Base-by-base conservation (phyloP, 352 stramenopile species). In the Phytophthora cactorum region DNA sequence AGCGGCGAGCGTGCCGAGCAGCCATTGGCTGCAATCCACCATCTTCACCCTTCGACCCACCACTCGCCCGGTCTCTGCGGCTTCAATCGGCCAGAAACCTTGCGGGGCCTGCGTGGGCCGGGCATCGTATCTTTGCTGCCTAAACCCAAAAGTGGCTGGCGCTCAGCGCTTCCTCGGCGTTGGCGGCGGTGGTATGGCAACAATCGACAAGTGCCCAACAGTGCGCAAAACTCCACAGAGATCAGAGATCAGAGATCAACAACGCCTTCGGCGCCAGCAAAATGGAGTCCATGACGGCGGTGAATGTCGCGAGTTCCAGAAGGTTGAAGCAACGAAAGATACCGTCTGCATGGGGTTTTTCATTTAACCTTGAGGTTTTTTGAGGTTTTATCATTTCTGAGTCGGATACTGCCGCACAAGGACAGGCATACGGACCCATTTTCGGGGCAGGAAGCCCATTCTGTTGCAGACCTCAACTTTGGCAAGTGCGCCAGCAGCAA, bases 331-430 rank as follows among this genome's bases (percentile, higher is more conserved):
- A 31, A 15, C 14, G 29, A 64, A 63, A 64, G 58, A 65, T 65
- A 58, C 58, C n/a, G 38, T 27, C 31, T 51, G 28, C 36, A 43
- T 43, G 12, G 36, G 36, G 17, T 43, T 32, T 34, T 29, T 34
- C 12, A 55, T 52, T 61, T 57, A 46, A 46, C 51, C 51, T 45
- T 25, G 28, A 46, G 38, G 22, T 55, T 68, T 60, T 61, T 34
- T 29, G 15, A 56, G 51, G 52, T 57, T 68, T 68, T 62, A 68
- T 61, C 60, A 68, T 54, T 49, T 56, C 60, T 68, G 51, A 68
- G 17, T 59, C 50, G 52, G 44, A 51, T 17, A 14, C 4, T 14
- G 17, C 43, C 27, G 49, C 36, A n/a, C 54, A 45, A 49, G 10
- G 39, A 15, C 49, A 31, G 31, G 32, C 12, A 32, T 14, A 5